Evolutionary conservation across 768 basidiomycete genomes (phyloP).

Genomic region (Serpula lacrymans): DNA sequence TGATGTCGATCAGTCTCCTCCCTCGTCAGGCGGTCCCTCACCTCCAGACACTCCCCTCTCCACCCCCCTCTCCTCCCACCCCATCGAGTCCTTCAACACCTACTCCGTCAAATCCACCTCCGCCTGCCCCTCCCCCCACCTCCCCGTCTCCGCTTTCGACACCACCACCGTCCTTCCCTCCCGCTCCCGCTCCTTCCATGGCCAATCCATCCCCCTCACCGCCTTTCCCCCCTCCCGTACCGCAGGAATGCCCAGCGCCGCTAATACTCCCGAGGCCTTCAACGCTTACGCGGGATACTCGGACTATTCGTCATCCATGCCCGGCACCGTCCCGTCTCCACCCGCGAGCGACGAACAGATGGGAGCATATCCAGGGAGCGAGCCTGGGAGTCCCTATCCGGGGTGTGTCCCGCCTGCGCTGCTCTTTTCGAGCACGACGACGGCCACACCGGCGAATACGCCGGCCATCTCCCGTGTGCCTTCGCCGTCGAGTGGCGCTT

Average conservation of each 20-base stretch:
- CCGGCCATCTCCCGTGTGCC: conserved; percentile 46
- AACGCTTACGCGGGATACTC: conserved; percentile 66
- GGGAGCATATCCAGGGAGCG: conserved; percentile 25
- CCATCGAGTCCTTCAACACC: conserved; percentile 28
- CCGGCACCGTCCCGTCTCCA: conserved; percentile 45
- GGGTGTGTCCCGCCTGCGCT: conserved; percentile 66
- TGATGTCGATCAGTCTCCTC: conserved; percentile 56
- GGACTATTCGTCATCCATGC: conserved; percentile 62
- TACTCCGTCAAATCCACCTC: conserved; percentile 26
- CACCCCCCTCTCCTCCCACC: conserved; percentile 36
- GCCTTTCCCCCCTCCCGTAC: conserved; percentile 27
- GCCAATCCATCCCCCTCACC: conserved; percentile 33
- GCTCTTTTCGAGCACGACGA: conserved; percentile 46
- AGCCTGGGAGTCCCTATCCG: conserved; percentile 29
- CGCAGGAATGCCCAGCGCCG: conserved; percentile 22
- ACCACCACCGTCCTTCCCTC: conserved; percentile 53
- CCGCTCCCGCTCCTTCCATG: conserved; percentile 30
- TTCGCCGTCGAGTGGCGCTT: conserved; percentile 19
- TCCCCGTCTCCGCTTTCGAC: conserved; percentile 48
- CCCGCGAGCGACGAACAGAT: conserved; percentile 24
- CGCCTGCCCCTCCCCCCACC: conserved; percentile 17
- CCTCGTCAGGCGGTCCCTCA: conserved; percentile 37
- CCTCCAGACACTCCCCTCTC: conserved; percentile 45
- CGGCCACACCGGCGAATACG: conserved; percentile 44
- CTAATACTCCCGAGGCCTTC: conserved; percentile 51